These are phyloP conservation scores for Pyrus communis DNA, from an alignment of 306 rosid species.

Conservation along the genomic window DNA sequence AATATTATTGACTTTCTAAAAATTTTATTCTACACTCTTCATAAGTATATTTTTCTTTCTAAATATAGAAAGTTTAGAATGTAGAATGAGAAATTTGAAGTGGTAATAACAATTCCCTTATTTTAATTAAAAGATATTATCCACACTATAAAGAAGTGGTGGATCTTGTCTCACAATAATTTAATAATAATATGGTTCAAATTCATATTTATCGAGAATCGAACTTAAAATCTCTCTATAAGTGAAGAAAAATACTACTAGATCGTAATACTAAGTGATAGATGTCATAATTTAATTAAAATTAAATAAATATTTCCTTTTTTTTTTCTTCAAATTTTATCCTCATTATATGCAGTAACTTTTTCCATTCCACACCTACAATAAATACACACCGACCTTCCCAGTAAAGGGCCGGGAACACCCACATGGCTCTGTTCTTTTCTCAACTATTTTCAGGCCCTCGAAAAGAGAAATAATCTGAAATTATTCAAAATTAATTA, in stretches of 20 bases:
- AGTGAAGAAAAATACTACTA: too few relatives aligned
- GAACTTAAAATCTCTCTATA: fast-evolving
- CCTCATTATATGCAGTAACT: not conserved
- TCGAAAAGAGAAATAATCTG: constrained; percentile 19
- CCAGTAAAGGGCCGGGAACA: constrained; percentile 26
- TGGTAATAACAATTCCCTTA: too few relatives aligned
- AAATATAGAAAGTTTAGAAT: too few relatives aligned
- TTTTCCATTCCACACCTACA: constrained; percentile 10
- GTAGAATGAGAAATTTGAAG: too few relatives aligned
- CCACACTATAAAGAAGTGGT: fast-evolving
- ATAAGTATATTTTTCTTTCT: too few relatives aligned
- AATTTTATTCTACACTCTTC: too few relatives aligned
- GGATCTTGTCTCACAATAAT: fast-evolving
- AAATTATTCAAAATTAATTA: not conserved
- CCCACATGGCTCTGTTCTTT: constrained; percentile 71
- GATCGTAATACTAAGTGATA: fast-evolving
- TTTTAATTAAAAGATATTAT: too few relatives aligned
- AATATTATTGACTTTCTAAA: fast-evolving
- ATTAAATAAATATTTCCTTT: not conserved
- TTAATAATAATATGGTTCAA: fast-evolving
- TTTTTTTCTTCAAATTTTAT: not conserved
- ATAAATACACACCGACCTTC: constrained; percentile 65
- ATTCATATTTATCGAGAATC: fast-evolving
- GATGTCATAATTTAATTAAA: too few relatives aligned
- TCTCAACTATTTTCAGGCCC: constrained; percentile 33